Percentiles rank a stretch among this genome's conserved stretches.
These are phyloP conservation scores for Penicillium silybi DNA, from an alignment of 495 filamentous ascomycete species.

Conservation along the genomic window DNA sequence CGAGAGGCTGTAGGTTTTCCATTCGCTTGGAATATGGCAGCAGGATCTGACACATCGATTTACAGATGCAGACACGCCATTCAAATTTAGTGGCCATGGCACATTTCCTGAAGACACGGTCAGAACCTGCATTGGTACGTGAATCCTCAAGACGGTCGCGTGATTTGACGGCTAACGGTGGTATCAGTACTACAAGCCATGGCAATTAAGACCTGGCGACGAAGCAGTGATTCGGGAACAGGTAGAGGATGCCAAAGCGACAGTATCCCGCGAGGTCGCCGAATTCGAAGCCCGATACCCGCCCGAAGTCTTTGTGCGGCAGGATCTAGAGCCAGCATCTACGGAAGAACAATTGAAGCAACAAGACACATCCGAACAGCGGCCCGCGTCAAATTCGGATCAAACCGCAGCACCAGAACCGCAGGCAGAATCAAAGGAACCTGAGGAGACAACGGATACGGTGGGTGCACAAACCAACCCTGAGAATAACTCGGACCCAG, in stretches of 20 bases:
- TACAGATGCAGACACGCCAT: slow-evolving; percentile 78
- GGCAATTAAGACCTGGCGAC: slow-evolving; percentile 63
- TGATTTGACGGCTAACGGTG: slow-evolving; percentile 3
- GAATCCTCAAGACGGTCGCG: not conserved
- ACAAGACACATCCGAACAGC: slow-evolving; percentile 5
- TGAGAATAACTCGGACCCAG: slow-evolving; percentile 18
- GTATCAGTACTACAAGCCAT: slow-evolving; percentile 82
- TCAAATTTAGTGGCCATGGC: slow-evolving; percentile 67
- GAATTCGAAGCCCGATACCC: slow-evolving; percentile 45
- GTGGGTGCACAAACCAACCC: slow-evolving; percentile 25
- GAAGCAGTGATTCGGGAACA: slow-evolving; percentile 59
- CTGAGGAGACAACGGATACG: slow-evolving; percentile 22
- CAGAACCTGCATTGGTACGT: slow-evolving; percentile 75
- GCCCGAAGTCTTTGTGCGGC: slow-evolving; percentile 13
- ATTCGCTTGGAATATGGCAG: not conserved
- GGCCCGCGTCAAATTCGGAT: slow-evolving; percentile 3
- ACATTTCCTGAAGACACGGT: slow-evolving; percentile 67
- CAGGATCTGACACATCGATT: not conserved
- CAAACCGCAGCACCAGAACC: slow-evolving; percentile 15
- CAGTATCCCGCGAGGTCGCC: slow-evolving; percentile 46
- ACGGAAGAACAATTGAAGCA: slow-evolving; percentile 8
- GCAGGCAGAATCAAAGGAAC: slow-evolving; percentile 17
- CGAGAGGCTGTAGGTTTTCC: slow-evolving; percentile 64
- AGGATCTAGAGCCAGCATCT: slow-evolving; percentile 9
- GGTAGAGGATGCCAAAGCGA: slow-evolving; percentile 51